Evolutionary conservation across 2,329 filamentous ascomycete genomes (phyloP).

Genomic region (Talaromyces sp.): DNA sequence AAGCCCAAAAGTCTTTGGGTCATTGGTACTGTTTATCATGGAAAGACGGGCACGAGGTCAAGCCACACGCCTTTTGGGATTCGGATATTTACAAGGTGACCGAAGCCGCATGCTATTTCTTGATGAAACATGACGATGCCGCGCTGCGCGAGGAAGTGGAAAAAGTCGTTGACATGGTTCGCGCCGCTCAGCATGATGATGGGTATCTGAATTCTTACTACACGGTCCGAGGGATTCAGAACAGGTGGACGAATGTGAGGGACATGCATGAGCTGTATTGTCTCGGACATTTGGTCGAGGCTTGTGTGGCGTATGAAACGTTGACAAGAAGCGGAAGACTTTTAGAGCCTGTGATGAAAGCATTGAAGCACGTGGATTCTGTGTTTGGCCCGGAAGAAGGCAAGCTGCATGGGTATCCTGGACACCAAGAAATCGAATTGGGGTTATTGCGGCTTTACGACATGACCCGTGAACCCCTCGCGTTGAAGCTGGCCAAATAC

Average conservation of each 20-base stretch:
- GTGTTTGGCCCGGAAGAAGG: constrained; percentile 47
- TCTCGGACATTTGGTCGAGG: constrained; percentile 56
- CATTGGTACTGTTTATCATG: constrained; percentile 18
- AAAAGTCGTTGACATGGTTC: constrained; percentile 55
- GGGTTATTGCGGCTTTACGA: constrained; percentile 43
- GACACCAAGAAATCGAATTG: constrained; percentile 53
- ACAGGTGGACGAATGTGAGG: constrained; percentile 53
- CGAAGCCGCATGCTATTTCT: constrained; percentile 55
- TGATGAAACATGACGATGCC: constrained; percentile 35
- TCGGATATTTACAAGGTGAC: constrained; percentile 56
- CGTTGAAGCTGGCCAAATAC: constrained; percentile 47
- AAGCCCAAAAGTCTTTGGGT: constrained; percentile 13
- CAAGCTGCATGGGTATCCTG: constrained; percentile 55
- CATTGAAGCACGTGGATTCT: constrained; percentile 47
- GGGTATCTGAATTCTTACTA: constrained; percentile 61
- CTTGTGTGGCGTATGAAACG: constrained; percentile 51
- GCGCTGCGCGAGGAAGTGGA: constrained; percentile 46
- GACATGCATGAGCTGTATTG: constrained; percentile 57
- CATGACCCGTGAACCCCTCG: constrained; percentile 30
- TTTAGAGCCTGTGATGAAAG: constrained; percentile 49
- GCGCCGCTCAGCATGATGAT: constrained; percentile 51
- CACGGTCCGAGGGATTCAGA: constrained; percentile 51
- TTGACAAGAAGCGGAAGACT: constrained; percentile 48
- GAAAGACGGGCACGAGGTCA: constrained; percentile 32
- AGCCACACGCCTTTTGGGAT: constrained; percentile 54